These are phyloP conservation scores for Fusarium sp. DNA, from an alignment of 2,329 filamentous ascomycete genomes.

Conservation along the genomic window DNA sequence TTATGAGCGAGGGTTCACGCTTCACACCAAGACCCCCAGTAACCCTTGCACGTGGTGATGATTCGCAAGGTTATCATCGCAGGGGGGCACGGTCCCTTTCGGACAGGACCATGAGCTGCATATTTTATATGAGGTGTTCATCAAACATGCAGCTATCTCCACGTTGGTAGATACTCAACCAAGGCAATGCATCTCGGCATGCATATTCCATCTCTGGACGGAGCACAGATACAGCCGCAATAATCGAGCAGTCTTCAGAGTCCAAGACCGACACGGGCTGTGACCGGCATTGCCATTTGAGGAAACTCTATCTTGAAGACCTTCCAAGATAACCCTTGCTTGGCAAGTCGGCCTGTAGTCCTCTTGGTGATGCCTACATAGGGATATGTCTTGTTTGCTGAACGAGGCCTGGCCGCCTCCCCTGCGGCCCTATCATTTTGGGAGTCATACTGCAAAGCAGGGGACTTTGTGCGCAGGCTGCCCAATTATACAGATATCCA, in stretches of 20 bases:
- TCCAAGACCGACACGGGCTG: constrained; percentile 4
- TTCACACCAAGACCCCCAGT: constrained; percentile 13
- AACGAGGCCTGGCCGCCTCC: neutral
- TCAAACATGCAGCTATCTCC: constrained; percentile 35
- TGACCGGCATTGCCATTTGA: constrained; percentile 1
- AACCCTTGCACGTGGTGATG: constrained; percentile 28
- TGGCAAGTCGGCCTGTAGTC: constrained; percentile 7
- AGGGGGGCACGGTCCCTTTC: constrained; percentile 21
- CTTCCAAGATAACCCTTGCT: neutral
- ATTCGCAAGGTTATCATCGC: constrained; percentile 22
- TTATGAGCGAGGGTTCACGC: constrained; percentile 11
- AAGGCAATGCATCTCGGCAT: constrained; percentile 17
- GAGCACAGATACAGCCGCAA: constrained; percentile 4
- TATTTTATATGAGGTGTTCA: constrained; percentile 35
- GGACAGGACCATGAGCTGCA: constrained; percentile 33
- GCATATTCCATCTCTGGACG: constrained; percentile 15
- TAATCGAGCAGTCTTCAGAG: neutral
- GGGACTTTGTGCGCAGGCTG: constrained; percentile 13
- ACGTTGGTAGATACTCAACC: constrained; percentile 18
- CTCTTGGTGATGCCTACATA: constrained; percentile 11
- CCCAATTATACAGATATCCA: neutral
- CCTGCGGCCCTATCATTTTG: constrained; percentile 10
- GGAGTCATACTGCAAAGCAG: constrained; percentile 11
- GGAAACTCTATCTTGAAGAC: neutral
- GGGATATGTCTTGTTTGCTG: neutral